phyloP scores from a whole-genome alignment of 148 eudicot genomes.

The Persicaria tinctoria region DNA sequence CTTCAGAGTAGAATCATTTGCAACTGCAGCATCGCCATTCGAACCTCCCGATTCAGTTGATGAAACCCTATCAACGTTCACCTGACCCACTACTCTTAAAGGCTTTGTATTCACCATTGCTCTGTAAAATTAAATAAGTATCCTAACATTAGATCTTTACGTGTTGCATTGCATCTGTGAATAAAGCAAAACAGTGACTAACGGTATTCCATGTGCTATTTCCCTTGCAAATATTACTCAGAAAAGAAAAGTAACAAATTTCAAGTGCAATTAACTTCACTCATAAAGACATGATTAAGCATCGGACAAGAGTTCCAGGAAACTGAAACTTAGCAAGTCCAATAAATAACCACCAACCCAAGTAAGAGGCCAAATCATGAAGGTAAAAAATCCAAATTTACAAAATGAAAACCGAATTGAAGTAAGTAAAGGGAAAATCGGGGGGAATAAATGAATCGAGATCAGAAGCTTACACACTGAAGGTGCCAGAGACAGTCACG shows the following conservation, averaged over 20 bases:
- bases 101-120: too few species aligned
- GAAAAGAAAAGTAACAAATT: too few species aligned
- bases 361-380: neutral
- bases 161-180: too few species aligned
- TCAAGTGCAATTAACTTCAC: neutral
- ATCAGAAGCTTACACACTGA: slow-evolving; percentile 48
- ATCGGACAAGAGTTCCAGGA: neutral
- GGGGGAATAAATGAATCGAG: neutral
- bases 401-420: neutral
- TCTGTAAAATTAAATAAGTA: too few species aligned
- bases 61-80: slow-evolving; percentile 22
- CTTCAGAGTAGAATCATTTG: slow-evolving; percentile 48
- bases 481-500: slow-evolving; percentile 81
- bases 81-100: slow-evolving; percentile 7
- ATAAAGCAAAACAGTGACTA: too few species aligned
- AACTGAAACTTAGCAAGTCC: neutral
- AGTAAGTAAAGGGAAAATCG: neutral
- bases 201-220: too few species aligned
- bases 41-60: slow-evolving; percentile 23
- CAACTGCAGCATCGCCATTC: slow-evolving; percentile 19
- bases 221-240: too few species aligned
- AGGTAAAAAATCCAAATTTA: neutral
- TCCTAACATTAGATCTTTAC: too few species aligned
- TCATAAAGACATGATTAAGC: neutral
- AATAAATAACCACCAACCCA: neutral